Evolutionary conservation across 2,329 filamentous ascomycete species (phyloP), one percentile per base, ranked within the genome.

Genomic region (Aspergillus chevalieri): DNA sequence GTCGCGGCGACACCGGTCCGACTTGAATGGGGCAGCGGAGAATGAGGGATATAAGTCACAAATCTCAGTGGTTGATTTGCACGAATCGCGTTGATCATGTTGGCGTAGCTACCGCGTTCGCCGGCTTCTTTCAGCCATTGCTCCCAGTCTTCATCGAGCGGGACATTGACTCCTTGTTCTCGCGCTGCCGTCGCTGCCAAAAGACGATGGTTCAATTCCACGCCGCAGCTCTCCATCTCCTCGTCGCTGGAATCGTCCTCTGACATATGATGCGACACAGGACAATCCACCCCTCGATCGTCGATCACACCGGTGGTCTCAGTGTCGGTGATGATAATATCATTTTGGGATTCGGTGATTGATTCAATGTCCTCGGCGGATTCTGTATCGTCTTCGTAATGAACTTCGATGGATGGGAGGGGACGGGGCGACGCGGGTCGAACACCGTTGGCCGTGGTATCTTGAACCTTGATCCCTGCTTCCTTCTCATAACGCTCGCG

Each of bases 391-490:
- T 65, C 58, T 4, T 68, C 58, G 36, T 56, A 60, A 47, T 71
- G 65, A 21, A 72, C 48, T 45, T 61, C 57, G 28, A 66, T 57
- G 12, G 62, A 61, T 6, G 67, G 68, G 2, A 51, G 60, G 42
- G 60, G 60, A n/a, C 61, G 53, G 28, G 76, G 75, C 12, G 78
- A 71, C 58, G 74, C 80, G 21, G 69, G 72, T 24, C 65, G 68
- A 48, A 85, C 78, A 47, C 77, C 76, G 54, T 80, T 73, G 30
- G 78, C 80, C 3, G 82, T 85, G 2, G 82, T 85, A 60, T 85
- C 82, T 49, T 69, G 66, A 39, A 85, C 81, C 43, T 70, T 77
- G 33, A 79, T 71, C n/a, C 77, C 75, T 65, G 82, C 78, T 59
- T 85, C 81, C 43, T 64, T 68, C 55, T 75, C 70, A 55, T 74